Evolutionary conservation across 2,329 filamentous ascomycete species (phyloP), one percentile per base, ranked within the genome.

Genomic region (Leptographium wingfieldii): DNA sequence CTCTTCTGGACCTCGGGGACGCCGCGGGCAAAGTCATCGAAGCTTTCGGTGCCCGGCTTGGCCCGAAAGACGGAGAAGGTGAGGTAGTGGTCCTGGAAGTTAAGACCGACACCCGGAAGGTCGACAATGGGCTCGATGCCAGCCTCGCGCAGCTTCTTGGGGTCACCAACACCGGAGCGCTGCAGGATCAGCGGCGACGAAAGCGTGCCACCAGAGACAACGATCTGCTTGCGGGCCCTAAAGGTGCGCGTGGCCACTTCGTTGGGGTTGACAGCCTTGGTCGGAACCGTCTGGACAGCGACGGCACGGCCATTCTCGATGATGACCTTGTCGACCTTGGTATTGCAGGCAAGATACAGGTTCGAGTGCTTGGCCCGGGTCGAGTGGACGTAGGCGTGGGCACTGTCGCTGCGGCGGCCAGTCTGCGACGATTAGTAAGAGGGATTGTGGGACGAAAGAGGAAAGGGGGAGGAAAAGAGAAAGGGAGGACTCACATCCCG

Each of bases 1-100:
- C 76, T 72, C 73, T 90, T 86, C 70, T 92, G 88, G 0, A 84
- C 78, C 60, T 85, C 82, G 0, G 87, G 85, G 43, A 86, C 85
- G 49, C 88, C 88, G 56, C 88, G 82, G 10, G 85, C 79, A 68
- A 92, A 92, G 69, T 92, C 88, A 66, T 92, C 88, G 64, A 92
- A 92, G 12, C 83, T 87, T 69, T 92, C 88, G 0, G 83, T 83
- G 5, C 85, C 82, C 6, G 87, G 87, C 74, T 88, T 90, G 22
- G 87, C 87, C 14, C 87, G 80, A 70, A 81, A 90, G 2, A 81
- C 78, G 0, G 85, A 80, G 70, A 90, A 90, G 2, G 84, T 87
- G 48, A 89, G 76, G 69, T 88, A 87, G 68, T 88, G 86, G 69
- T 88, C 86, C 69, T 90, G 86, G 79, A 89, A 89, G 74, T 89